These are phyloP conservation scores for Pseudoperonospora humuli DNA, from an alignment of 352 stramenopile species.

Conservation along the genomic window DNA sequence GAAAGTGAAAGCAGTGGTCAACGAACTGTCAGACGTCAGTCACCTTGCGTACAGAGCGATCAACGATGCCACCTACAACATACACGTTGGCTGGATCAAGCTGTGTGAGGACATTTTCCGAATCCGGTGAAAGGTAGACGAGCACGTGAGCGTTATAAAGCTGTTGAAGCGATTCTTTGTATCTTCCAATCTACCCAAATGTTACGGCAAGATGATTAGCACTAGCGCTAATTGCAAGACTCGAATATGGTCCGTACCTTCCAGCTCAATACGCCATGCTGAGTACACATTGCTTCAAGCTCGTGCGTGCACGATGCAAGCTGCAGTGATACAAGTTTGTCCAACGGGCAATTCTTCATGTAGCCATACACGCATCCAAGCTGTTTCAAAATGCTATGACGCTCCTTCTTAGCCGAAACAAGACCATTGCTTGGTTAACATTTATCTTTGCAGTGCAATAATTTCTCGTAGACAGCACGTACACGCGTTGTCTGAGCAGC, in stretches of 20 bases:
- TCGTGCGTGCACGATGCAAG: slow-evolving; percentile 38
- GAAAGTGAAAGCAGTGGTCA: neutral
- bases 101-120: slow-evolving; percentile 44
- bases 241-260: slow-evolving; percentile 29
- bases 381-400: slow-evolving; percentile 77
- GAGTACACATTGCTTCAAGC: slow-evolving; percentile 25
- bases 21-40: neutral
- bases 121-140: slow-evolving; percentile 81
- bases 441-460: too few species aligned
- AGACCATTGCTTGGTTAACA: too few species aligned
- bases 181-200: slow-evolving; percentile 21
- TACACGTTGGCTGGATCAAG: slow-evolving; percentile 54
- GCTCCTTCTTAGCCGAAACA: slow-evolving; percentile 32
- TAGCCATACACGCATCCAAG: slow-evolving; percentile 69
- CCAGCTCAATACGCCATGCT: slow-evolving; percentile 46
- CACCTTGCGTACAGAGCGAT: slow-evolving; percentile 62
- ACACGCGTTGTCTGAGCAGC: slow-evolving; percentile 39
- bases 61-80: slow-evolving; percentile 78
- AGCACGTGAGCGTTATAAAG: slow-evolving; percentile 45
- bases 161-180: slow-evolving; percentile 40
- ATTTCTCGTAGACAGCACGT: neutral
- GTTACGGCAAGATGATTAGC: neutral
- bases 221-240: neutral
- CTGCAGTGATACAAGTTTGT: slow-evolving; percentile 50
- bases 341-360: slow-evolving; percentile 60